Base-by-base conservation (phyloP, 2,329 filamentous ascomycete species). In the Diaporthe citriasiana region DNA sequence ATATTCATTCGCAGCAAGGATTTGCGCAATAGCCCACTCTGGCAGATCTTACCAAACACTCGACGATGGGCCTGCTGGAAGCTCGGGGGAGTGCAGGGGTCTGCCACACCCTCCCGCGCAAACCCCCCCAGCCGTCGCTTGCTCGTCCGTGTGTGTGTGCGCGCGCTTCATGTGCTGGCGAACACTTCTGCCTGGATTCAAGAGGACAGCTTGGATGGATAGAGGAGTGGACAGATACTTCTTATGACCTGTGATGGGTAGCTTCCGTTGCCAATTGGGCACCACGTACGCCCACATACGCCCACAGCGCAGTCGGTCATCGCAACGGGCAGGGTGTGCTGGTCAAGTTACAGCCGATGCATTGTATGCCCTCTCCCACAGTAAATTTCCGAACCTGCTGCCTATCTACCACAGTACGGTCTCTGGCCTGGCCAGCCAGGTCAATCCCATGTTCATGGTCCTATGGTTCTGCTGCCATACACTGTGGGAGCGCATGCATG, bases 11-110 rank as follows among this genome's bases (percentile, higher is more conserved):
- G 33, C 38, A n/a, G 30, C 63, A 68, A 53, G 63, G 63, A 68
- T 68, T 68, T 68, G n/a, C 63, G 63, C 63, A 68, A 53, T 25
- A 68, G 47, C 45, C 45, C 45, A 50, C 45, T 53, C 47, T 68
- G 63, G 63, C 63, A 68, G 63, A 68, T 68, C 63, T 68, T 53
- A 68, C 47, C 63, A 53, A 53, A 51, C 63, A 53, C 63, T 30
- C 47, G 63, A 68, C 47, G 30, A 27, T 15, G n/a, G n/a, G n/a
- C n/a, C n/a, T 51, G 47, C 45, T 51, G n/a, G n/a, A 33, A 50
- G 45, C 45, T 50, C 45, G 45, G 45, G 45, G 45, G 45, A 50
- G 15, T 3, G 47, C 63, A 68, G 63, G 63, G 63, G 63, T 68
- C 63, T 53, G 47, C 63, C 63, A 68, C 47, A 68, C 63, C 17